Conservation (phyloP, 1,284 basidiomycete genomes). For the Ganoderma leucocontextum region DNA sequence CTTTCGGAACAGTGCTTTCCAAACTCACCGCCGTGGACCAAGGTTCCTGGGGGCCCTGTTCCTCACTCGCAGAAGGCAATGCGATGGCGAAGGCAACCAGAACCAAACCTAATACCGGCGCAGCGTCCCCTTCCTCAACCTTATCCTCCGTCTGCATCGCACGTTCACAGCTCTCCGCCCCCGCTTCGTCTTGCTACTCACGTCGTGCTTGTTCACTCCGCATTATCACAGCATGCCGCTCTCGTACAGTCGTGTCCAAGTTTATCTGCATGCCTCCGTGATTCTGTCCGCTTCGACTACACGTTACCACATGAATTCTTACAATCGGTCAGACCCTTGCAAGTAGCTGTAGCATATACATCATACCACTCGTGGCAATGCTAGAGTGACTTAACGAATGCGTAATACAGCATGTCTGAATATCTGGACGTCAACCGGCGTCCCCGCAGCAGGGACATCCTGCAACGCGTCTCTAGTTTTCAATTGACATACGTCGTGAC, state of each 20-base stretch:
- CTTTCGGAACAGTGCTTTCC: conserved; percentile 12
- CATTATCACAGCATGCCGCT: not conserved
- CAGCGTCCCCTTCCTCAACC: not conserved
- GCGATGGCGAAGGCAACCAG: conserved; percentile 31
- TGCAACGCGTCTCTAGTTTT: conserved; percentile 6
- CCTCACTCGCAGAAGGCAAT: conserved; percentile 63
- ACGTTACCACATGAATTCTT: not conserved
- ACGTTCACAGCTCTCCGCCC: not conserved
- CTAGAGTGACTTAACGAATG: not conserved
- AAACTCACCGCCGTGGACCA: conserved; percentile 3
- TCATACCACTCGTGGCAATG: not conserved
- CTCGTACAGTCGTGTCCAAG: not conserved
- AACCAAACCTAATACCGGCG: conserved; percentile 9
- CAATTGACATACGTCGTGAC: conserved; percentile 30
- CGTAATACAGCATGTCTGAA: not conserved
- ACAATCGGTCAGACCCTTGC: not conserved
- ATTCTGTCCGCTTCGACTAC: not conserved
- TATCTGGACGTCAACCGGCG: no score
- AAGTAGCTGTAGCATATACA: conserved; percentile 4
- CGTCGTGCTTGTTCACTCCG: no score
- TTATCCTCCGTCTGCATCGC: not conserved
- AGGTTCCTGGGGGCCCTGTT: conserved; percentile 66
- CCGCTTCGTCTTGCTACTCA: not conserved
- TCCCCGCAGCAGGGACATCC: not conserved
- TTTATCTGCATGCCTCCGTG: not conserved